Conservation (phyloP, 2,329 filamentous ascomycete genomes). For the Fusarium fracticaudum region DNA sequence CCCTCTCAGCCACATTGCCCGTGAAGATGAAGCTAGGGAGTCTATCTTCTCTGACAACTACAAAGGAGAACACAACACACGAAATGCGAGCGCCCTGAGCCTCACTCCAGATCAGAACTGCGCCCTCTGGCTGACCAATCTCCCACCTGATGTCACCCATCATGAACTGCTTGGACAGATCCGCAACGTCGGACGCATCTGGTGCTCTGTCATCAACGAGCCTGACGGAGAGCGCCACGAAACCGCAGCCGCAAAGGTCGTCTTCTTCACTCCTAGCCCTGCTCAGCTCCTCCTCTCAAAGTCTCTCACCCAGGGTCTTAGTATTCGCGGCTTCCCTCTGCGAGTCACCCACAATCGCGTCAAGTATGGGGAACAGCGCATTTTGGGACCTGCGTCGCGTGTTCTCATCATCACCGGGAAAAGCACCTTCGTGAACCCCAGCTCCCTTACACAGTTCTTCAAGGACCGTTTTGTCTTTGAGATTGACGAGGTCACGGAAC, state of each 20-base stretch:
- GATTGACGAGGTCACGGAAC: slow-evolving; percentile 53
- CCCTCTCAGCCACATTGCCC: not conserved
- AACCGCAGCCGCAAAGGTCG: slow-evolving; percentile 58
- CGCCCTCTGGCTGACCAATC: slow-evolving; percentile 62
- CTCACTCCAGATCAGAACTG: slow-evolving; percentile 55
- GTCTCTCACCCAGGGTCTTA: slow-evolving; percentile 45
- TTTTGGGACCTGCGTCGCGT: slow-evolving; percentile 51
- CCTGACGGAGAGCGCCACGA: slow-evolving; percentile 51
- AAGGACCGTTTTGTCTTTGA: slow-evolving; percentile 56
- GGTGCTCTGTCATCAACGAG: slow-evolving; percentile 61
- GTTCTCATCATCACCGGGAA: slow-evolving; percentile 62
- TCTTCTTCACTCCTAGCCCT: slow-evolving; percentile 56
- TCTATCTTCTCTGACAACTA: slow-evolving; percentile 48
- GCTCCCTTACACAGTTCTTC: slow-evolving; percentile 54
- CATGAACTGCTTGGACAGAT: slow-evolving; percentile 57
- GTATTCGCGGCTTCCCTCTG: slow-evolving; percentile 49
- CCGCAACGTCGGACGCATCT: slow-evolving; percentile 60
- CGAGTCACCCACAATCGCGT: slow-evolving; percentile 60
- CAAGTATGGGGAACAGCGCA: slow-evolving; percentile 48
- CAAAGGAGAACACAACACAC: slow-evolving; percentile 48
- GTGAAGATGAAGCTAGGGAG: not conserved
- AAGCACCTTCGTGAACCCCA: slow-evolving; percentile 54
- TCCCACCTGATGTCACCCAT: slow-evolving; percentile 56
- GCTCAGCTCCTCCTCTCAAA: slow-evolving; percentile 48
- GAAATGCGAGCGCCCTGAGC: slow-evolving; percentile 49